A percentile compares a stretch with the other conserved stretches of the same genome.
These are phyloP conservation scores for Fusarium caatingaense DNA, from an alignment of 2,329 filamentous ascomycete species.

Conservation along the genomic window DNA sequence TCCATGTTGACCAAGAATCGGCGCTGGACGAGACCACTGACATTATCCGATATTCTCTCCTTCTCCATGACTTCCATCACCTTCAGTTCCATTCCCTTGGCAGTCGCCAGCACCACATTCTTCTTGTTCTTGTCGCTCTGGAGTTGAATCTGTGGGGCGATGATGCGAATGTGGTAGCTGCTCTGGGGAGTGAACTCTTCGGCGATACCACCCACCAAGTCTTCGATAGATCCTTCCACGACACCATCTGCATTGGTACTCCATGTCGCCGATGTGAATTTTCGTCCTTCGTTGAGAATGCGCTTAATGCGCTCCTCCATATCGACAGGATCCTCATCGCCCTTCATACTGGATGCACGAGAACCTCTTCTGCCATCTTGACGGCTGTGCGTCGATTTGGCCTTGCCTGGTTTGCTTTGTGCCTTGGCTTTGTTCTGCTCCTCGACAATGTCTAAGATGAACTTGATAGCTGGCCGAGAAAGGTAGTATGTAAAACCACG, in stretches of 20 bases:
- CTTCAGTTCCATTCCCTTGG: slow-evolving; percentile 98
- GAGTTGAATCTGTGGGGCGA: slow-evolving; percentile 96
- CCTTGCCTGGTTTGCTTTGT: slow-evolving; percentile 46
- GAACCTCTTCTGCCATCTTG: slow-evolving; percentile 49
- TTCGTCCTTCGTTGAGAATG: slow-evolving; percentile 84
- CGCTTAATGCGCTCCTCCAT: slow-evolving; percentile 89
- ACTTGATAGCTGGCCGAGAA: slow-evolving; percentile 94
- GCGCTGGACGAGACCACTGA: slow-evolving; percentile 94
- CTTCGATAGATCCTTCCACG: slow-evolving; percentile 63
- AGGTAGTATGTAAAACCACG: slow-evolving; percentile 98
- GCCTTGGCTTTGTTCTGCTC: slow-evolving; percentile 83
- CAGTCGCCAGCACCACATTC: slow-evolving; percentile 94
- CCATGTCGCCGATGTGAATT: slow-evolving; percentile 69
- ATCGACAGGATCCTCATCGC: slow-evolving; percentile 70
- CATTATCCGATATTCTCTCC: slow-evolving; percentile 87
- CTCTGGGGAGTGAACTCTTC: slow-evolving; percentile 91
- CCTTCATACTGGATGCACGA: slow-evolving; percentile 52
- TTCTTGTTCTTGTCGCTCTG: slow-evolving; percentile 99
- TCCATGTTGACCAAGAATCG: slow-evolving; percentile 97
- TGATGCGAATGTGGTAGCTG: slow-evolving; percentile 92
- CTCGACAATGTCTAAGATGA: slow-evolving; percentile 96
- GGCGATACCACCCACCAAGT: slow-evolving; percentile 80
- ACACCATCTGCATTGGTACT: slow-evolving; percentile 49
- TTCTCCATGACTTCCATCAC: slow-evolving; percentile 99
- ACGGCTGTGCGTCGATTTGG: slow-evolving; percentile 45